Evolutionary conservation across 768 basidiomycete species (phyloP), one percentile per base, ranked within the genome.

Genomic region (Lactifluus hygrophoroides): DNA sequence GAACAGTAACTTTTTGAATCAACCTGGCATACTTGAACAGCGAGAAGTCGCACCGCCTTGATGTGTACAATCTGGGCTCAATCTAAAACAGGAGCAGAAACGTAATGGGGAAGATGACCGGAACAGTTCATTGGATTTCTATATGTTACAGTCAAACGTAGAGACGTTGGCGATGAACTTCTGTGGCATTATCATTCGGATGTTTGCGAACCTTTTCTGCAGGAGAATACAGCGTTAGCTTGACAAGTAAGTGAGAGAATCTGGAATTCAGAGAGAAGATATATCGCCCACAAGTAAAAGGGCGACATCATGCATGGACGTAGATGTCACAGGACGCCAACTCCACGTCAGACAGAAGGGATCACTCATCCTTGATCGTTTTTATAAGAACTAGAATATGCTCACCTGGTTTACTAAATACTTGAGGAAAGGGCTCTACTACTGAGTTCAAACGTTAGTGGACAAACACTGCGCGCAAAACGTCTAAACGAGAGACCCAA

Each of bases 201-300:
- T n/a, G n/a, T n/a, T n/a, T n/a, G n/a, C n/a, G n/a, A n/a, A n/a
- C n/a, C n/a, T n/a, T 47, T 51, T 46, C 54, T 60, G 49, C 35
- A 43, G 44, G 40, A 35, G 16, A 13, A 6, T 11, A 35, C 28
- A 32, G 9, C 8, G 28, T 56, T 19, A 38, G 44, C 42, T 19
- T 7, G 42, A 43, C 14, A 60, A 5, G 30, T 8, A 17, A 13
- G 17, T 25, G 38, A 35, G 28, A 32, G 17, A 30, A 21, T 8
- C 8, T 19, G 40, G 10, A 25, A 7, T 0, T 61, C 60, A 61
- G 60, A 61, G 56, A 58, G 56, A 61, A 57, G 51, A 61, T 61
- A 53, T 34, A 14, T 17, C 40, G 42, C 49, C 54, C 47, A 32
- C 45, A 21, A 23, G 16, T 48, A n/a, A 38, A n/a, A 21, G 43